phyloP scores from a whole-genome alignment of 2,329 filamentous ascomycete genomes.

The Aschersonia sp. region DNA sequence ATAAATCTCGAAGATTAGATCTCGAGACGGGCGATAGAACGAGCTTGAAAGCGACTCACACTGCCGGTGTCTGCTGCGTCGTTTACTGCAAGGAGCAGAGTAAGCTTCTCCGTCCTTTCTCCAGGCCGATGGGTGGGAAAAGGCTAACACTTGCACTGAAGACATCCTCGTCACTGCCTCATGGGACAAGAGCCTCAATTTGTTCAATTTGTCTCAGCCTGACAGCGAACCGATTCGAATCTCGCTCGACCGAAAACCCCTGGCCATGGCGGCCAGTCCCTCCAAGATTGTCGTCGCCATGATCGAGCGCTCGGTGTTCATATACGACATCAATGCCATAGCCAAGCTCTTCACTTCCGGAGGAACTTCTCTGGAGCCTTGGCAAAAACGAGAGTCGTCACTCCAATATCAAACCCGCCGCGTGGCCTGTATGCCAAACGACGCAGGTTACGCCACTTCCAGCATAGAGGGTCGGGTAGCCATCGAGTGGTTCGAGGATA shows the following conservation, averaged over 20 bases:
- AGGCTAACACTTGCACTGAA: constrained; percentile 11
- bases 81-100: constrained; percentile 65
- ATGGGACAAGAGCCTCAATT: constrained; percentile 84
- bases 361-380: constrained; percentile 50
- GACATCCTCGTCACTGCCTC: constrained; percentile 75
- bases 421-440: constrained; percentile 91
- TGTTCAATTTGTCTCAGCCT: constrained; percentile 51
- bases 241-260: constrained; percentile 70
- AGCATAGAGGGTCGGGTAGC: constrained; percentile 92
- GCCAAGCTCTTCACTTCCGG: constrained; percentile 32
- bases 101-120: constrained; percentile 17
- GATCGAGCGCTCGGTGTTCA: constrained; percentile 83
- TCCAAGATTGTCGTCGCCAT: constrained; percentile 89
- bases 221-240: constrained; percentile 46
- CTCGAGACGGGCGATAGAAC: constrained; percentile 56
- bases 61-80: constrained; percentile 66
- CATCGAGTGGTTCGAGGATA: constrained; percentile 95
- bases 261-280: constrained; percentile 64
- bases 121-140: constrained; percentile 2
- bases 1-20: constrained; percentile 36
- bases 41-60: constrained; percentile 60
- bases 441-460: constrained; percentile 81
- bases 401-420: constrained; percentile 93
- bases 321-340: constrained; percentile 74
- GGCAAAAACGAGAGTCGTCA: constrained; percentile 86